Base-by-base conservation (phyloP, 139 green algal genomes). In the Coelastrella sp. region DNA sequence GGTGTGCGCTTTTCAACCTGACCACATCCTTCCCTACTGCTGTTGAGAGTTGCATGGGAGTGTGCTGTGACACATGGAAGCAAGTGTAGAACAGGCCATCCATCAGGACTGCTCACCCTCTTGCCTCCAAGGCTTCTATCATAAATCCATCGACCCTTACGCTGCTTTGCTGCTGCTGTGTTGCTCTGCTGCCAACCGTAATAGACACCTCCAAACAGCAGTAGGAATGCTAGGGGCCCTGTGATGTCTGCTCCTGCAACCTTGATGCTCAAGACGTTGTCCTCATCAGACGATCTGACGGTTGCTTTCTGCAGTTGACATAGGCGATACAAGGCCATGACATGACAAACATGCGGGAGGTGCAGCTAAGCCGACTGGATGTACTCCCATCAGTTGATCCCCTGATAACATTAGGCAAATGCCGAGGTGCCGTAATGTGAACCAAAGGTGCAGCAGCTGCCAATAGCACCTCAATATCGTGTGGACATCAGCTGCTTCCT, bases 101-200 rank as follows among this genome's bases (percentile, higher is more conserved):
- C 70, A 58, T 25, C 35, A 49, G 35, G 35, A 49, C 35, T 25
- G 70, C 24, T 27, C 89, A 93, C 93, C 91, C 92, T 94, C 57
- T 92, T 92, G 19, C 93, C 93, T 7, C 93, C 93, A 56, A 95
- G 66, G 0, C 92, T 91, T n/a, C 93, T 83, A 87, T 95, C 93
- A 66, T 93, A 93, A 78, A 95, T 91, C 93, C 93, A 95, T 57
- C 88, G 56, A 61, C 85, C 92, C 63, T 74, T 19, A 7, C 25
- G 7, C 87, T 80, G 66, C 63, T 73, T 20, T 19, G 20, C 59
- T 20, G 25, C 68, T 24, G 87, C 35, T 60, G 15, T 49, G 4
- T 57, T 79, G 63, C 61, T 70, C 17, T 79, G 75, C 8, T 58
- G 65, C 49, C 78, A 91, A 15, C n/a, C 76, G 7, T 59, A 72